Evolutionary conservation across 1,284 basidiomycete species (phyloP), one percentile per base, ranked within the genome.

Genomic region (Rugosomyces carneus): DNA sequence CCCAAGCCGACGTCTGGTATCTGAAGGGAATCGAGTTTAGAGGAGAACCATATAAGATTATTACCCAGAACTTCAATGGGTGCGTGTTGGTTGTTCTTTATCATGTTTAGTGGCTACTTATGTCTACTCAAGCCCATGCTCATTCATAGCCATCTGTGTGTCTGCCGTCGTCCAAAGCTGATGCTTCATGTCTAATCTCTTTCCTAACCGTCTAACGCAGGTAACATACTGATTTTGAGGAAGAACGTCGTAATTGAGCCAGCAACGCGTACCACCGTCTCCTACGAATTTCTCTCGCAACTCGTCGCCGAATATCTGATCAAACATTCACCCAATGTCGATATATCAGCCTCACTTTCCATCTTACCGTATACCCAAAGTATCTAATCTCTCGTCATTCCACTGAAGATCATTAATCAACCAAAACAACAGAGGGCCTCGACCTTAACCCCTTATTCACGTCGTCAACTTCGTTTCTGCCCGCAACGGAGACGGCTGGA

Each of bases 371-470:
- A 79, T 34, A 93, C 91, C 1, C 83, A 84, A 55, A 89, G 92
- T 81, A 57, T 44, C 1, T 20, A 16, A 15, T 20, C n/a, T 8
- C 29, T 10, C 13, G 29, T 31, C 29, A 8, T 27, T 18, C 19
- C n/a, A n/a, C n/a, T n/a, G n/a, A n/a, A 42, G 8, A 31, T 19
- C 2, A 11, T 11, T 32, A 19, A 35, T n/a, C 35, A 16, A 40
- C 31, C 11, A 5, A n/a, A 38, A 11, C 32, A 5, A 35, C 48
- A 89, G 86, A 78, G 74, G 87, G 87, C 11, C 84, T 93, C 71
- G 84, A 91, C 58, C 69, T 93, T n/a, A 91, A 93, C 57, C 87
- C 90, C 0, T 62, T 81, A 1, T 93, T 93, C 62, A 84, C 81
- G 0, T 73, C 73, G 6, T 60, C 80, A 3, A 77, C 77, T 1